Base-by-base conservation (phyloP, 1,139 yeast genomes). In the Pichiaceae sp. region DNA sequence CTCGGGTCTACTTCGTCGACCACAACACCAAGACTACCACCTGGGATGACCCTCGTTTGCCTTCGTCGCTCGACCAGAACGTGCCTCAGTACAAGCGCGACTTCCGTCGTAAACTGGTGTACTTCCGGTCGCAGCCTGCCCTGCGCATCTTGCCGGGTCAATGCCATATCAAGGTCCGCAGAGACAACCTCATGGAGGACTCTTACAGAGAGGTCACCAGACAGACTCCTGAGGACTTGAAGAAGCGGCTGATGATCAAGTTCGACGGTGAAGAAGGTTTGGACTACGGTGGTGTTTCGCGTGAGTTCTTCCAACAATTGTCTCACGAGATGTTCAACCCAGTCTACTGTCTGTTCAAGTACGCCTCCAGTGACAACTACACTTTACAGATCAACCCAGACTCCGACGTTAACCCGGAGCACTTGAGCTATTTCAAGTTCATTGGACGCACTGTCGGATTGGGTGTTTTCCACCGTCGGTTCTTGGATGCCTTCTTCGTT, bases 251-350 rank as follows among this genome's bases (percentile, higher is more conserved):
- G 44, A 91, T 91, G 98, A 93, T 91, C 60, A 89, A 91, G 60
- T 91, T 93, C 54, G 98, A 91, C 51, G 98, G 98, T 43, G 99
- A 91, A 68, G 98, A 91, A 69, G 99, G 98, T 61, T 73, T 93
- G 51, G 99, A 91, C 68, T 91, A 91, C 58, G 98, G 98, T 72
- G 99, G 99, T 58, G 97, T 91, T 47, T 86, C 96, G 21, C 76
- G 98, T 67, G 99, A 91, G 62, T 91, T 86, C 62, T 91, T 93
- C 78, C 91, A 87, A 64, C 70, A 89, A 55, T 70, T 91, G 48
- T 89, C 97, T 2, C 98, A 91, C 59, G 97, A 93, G 63, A 93
- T 91, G 96, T 91, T 91, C 63, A 89, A 93, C 59, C 99, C 99
- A 42, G 86, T 89, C 63, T 91, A 93, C 63, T 89, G 98, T 64